phyloP scores from a whole-genome alignment of 352 stramenopile species.

The Saprolegnia diclina region DNA sequence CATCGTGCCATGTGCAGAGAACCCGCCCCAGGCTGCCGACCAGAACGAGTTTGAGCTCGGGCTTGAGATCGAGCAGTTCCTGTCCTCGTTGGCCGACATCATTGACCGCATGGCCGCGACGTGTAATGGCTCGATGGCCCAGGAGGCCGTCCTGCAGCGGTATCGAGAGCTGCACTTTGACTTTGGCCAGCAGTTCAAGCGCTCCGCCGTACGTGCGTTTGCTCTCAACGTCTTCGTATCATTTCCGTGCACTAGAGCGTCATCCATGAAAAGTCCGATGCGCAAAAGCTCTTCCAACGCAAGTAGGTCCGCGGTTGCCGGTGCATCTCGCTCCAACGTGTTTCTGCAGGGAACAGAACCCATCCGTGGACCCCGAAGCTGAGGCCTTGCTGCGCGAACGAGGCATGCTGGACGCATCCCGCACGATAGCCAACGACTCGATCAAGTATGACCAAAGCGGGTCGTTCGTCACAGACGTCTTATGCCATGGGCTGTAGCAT shows the following conservation, averaged over 20 bases:
- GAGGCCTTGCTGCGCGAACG: conserved; percentile 78
- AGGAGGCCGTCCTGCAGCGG: conserved; percentile 88
- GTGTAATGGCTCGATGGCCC: conserved; percentile 68
- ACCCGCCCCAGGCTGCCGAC: conserved; percentile 43
- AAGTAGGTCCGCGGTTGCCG: conserved; percentile 37
- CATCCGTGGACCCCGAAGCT: conserved; percentile 61
- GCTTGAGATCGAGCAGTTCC: conserved; percentile 66
- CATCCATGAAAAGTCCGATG: conserved; percentile 76
- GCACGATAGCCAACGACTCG: conserved; percentile 73
- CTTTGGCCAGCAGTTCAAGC: conserved; percentile 92
- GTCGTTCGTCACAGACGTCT: conserved; percentile 33
- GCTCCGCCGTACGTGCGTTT: conserved; percentile 51
- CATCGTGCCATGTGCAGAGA: conserved; percentile 39
- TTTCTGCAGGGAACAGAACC: conserved; percentile 20
- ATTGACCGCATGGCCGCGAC: conserved; percentile 84
- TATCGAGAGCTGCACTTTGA: conserved; percentile 96
- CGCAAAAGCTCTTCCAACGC: conserved; percentile 74
- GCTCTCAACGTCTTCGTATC: background rate
- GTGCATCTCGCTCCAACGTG: background rate
- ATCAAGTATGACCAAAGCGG: conserved; percentile 48
- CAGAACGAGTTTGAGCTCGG: conserved; percentile 57
- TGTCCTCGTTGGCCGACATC: conserved; percentile 49
- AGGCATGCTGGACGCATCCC: conserved; percentile 69
- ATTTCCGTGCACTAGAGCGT: conserved; percentile 36
- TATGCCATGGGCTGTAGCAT: conserved; percentile 38